Percentiles rank a stretch among this genome's conserved stretches.
These are phyloP conservation scores for Choiromyces venosus DNA, from an alignment of 495 filamentous ascomycete genomes.

Conservation along the genomic window DNA sequence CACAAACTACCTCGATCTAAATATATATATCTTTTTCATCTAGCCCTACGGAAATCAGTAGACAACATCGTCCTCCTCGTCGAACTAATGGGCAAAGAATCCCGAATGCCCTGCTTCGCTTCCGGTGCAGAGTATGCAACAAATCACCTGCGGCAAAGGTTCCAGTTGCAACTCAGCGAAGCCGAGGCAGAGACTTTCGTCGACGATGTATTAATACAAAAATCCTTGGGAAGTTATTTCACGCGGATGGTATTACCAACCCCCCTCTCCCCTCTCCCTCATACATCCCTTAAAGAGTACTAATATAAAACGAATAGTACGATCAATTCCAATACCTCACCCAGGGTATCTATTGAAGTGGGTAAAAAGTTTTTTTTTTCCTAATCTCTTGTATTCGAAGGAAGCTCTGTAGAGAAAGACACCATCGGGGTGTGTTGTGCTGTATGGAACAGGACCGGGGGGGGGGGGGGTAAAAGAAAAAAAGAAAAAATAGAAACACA, in stretches of 20 bases:
- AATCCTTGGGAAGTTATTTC: constrained; percentile 69
- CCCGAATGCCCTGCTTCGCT: constrained; percentile 70
- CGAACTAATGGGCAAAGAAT: constrained; percentile 68
- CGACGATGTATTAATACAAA: constrained; percentile 63
- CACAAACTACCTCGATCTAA: constrained; percentile 20
- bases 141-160: constrained; percentile 58
- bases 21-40: neutral
- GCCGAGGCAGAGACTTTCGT: constrained; percentile 69
- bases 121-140: constrained; percentile 58
- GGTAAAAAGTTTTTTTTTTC: neutral
- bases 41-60: constrained; percentile 62
- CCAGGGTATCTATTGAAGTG: constrained; percentile 64
- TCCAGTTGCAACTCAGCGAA: constrained; percentile 66
- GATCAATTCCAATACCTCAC: constrained; percentile 76
- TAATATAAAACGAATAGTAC: constrained; percentile 46
- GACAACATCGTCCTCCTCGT: constrained; percentile 69
- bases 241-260: constrained; percentile 49
- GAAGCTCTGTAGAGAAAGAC: neutral
- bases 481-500: neutral
- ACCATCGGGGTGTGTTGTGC: neutral
- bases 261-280: neutral
- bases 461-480: neutral
- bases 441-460: neutral
- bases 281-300: constrained; percentile 1
- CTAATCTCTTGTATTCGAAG: neutral